Conservation (phyloP, 345 rosid genomes). For the Heritiera fomes region DNA sequence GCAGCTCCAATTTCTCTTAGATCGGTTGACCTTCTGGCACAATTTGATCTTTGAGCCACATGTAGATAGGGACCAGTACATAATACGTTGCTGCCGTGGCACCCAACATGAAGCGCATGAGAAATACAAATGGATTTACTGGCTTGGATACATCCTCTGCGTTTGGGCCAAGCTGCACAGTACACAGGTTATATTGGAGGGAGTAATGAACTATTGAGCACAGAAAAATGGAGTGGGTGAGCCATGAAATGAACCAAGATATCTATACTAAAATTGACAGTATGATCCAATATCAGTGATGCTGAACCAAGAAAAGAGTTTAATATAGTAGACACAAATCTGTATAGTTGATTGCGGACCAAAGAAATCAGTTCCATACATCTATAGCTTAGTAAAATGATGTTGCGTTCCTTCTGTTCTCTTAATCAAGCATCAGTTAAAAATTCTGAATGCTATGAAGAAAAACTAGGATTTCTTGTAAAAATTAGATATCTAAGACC, state of each 20-base stretch:
- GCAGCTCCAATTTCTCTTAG: conserved; percentile 25
- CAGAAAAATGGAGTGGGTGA: neutral
- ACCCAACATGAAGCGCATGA: conserved; percentile 72
- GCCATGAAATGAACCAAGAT: neutral
- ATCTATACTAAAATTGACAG: neutral
- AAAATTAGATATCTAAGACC: neutral
- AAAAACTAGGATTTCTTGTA: neutral
- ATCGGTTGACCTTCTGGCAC: conserved; percentile 83
- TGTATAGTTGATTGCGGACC: neutral
- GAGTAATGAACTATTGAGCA: neutral
- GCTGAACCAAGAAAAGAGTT: neutral
- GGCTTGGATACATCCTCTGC: conserved; percentile 82
- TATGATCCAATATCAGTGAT: neutral
- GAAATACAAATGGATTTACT: conserved; percentile 60
- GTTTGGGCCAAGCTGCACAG: conserved; percentile 88
- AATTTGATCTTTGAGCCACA: conserved; percentile 96
- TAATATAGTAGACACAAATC: neutral
- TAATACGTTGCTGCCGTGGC: conserved; percentile 73
- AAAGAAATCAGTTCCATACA: neutral
- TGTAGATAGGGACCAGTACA: conserved; percentile 84
- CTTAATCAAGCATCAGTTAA: neutral
- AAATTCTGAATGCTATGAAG: neutral
- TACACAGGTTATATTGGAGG: neutral
- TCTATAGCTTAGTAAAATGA: neutral
- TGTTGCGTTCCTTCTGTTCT: neutral